phyloP scores from a whole-genome alignment of 1,284 basidiomycete species.

The Apiotrichum domesticum region DNA sequence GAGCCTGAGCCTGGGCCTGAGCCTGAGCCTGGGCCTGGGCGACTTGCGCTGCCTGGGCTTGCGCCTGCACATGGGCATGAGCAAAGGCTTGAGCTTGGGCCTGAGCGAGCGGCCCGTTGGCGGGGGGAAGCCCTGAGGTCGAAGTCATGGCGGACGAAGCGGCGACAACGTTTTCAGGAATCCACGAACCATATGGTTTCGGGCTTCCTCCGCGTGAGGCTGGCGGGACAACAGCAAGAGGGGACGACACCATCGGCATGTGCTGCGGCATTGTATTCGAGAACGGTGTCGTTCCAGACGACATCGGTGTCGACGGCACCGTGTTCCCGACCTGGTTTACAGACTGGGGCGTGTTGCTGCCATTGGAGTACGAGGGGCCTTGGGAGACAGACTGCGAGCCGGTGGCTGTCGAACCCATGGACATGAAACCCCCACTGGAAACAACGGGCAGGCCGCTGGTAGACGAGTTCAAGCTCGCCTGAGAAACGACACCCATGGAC shows the following conservation, averaged over 20 bases:
- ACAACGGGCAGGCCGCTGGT: conserved; percentile 2
- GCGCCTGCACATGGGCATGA: conserved; percentile 10
- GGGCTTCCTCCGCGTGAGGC: conserved; percentile 33
- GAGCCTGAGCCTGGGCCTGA: conserved; percentile 18
- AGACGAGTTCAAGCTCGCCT: neutral
- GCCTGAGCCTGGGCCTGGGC: conserved; percentile 12
- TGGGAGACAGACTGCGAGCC: conserved; percentile 26
- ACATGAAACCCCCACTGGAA: conserved; percentile 5
- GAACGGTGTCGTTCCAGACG: conserved; percentile 22
- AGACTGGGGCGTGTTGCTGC: conserved; percentile 14
- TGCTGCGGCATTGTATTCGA: conserved; percentile 27
- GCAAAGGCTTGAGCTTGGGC: conserved; percentile 9
- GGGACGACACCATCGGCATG: conserved; percentile 40
- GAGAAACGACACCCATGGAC: neutral
- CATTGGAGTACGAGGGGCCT: conserved; percentile 46
- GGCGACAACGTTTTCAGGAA: conserved; percentile 8
- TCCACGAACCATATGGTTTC: conserved; percentile 14
- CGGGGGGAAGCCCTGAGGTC: neutral
- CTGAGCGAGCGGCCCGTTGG: conserved; percentile 5
- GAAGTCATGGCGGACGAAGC: conserved; percentile 11
- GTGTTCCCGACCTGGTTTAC: conserved; percentile 27
- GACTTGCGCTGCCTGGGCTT: conserved; percentile 3
- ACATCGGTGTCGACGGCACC: conserved; percentile 25
- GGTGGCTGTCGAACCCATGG: neutral
- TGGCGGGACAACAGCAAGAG: conserved; percentile 31